Percentiles rank a stretch among this genome's conserved stretches.
Conservation (phyloP, 495 filamentous ascomycete genomes). For the Podospora fimiseda region DNA sequence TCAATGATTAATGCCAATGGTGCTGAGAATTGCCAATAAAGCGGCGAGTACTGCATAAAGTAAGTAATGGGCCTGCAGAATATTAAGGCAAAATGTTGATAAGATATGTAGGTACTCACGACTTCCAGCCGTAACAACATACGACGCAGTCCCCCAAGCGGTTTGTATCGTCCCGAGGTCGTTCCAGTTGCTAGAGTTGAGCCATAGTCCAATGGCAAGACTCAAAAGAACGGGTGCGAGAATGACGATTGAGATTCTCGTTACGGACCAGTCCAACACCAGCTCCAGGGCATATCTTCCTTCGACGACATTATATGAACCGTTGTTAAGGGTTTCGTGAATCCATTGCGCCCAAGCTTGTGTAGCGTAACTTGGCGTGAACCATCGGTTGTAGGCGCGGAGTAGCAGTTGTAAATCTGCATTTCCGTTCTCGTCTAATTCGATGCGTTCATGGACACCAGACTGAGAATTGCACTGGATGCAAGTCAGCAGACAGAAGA, state of each 20-base stretch:
- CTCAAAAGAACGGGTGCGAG: slow-evolving; percentile 2
- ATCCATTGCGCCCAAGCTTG: background rate
- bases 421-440: background rate
- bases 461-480: background rate
- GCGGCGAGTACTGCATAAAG: background rate
- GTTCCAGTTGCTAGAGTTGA: slow-evolving; percentile 5
- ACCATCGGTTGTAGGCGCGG: background rate
- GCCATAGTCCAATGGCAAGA: slow-evolving; percentile 1
- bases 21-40: background rate
- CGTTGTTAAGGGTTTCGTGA: background rate
- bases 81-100: background rate
- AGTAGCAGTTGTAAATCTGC: background rate
- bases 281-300: background rate
- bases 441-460: background rate
- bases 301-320: background rate
- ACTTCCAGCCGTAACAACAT: slow-evolving; percentile 9
- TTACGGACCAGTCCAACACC: background rate
- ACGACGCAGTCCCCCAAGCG: slow-evolving; percentile 12
- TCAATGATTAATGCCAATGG: background rate
- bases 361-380: background rate
- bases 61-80: too few species aligned
- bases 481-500: too few species aligned
- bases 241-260: background rate
- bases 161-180: slow-evolving; percentile 11
- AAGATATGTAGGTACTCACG: background rate